phyloP scores from a whole-genome alignment of 2,329 filamentous ascomycete genomes.

The Neonectria magnoliae region DNA sequence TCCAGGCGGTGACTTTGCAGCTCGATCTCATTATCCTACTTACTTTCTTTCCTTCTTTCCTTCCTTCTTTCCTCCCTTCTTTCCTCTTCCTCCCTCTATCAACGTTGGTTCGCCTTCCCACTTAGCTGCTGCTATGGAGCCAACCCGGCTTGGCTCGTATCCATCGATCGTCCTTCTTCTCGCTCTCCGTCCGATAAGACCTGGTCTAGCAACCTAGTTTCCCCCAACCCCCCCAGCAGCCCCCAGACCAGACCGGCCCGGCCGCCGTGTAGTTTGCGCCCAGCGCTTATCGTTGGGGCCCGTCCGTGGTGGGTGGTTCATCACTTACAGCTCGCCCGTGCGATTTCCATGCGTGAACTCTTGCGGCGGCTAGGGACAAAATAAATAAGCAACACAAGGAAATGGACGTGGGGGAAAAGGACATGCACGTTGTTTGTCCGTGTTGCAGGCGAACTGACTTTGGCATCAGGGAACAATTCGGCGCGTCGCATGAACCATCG shows the following conservation, averaged over 20 bases:
- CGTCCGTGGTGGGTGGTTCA: background rate
- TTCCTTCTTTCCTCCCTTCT: background rate
- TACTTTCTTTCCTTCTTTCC: too few relatives aligned
- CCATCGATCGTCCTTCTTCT: background rate
- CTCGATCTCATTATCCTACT: background rate
- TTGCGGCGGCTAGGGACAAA: conserved; percentile 1
- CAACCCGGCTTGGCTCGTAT: background rate
- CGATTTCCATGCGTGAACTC: background rate
- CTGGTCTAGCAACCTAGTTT: background rate
- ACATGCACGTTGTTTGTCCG: background rate
- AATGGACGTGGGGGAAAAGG: background rate
- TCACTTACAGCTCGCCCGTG: background rate
- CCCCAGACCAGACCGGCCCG: background rate
- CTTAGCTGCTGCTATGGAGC: background rate
- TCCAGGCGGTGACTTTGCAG: background rate
- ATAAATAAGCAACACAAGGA: background rate
- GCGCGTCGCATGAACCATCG: background rate
- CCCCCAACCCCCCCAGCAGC: background rate
- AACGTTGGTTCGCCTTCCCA: background rate
- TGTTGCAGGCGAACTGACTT: background rate
- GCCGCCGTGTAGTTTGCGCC: background rate
- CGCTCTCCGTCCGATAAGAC: background rate
- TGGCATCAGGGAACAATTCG: background rate
- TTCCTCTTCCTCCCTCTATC: background rate
- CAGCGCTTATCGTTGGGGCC: background rate